Evolutionary conservation across 2,329 filamentous ascomycete species (phyloP), one percentile per base, ranked within the genome.

Genomic region (Fusarium equiseti): DNA sequence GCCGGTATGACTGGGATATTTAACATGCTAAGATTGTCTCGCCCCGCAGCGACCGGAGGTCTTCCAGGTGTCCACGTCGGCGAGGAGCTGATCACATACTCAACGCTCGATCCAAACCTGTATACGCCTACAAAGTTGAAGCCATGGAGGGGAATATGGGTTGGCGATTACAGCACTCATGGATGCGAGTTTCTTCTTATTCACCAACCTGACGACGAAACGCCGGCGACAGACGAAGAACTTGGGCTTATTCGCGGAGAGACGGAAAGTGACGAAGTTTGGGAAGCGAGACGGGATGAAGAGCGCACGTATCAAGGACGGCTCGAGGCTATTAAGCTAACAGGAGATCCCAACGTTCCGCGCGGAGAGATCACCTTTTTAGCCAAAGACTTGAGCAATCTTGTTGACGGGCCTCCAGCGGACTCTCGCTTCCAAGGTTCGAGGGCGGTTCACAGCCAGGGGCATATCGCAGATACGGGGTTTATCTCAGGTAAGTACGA

Each of bases 131-230:
- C 94, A 0, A 78, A 82, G 12, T 85, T 90, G 58, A 95, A 94
- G 77, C 95, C 94, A 0, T 98, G 91, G 84, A 90, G 94, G 68
- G 95, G 95, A 0, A 93, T 99, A 31, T 98, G 93, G 92, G 91
- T 94, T 18, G 95, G 95, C 1, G 95, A 98, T 78, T 98, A 97
- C 76, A 91, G 90, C 27, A 90, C 89, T 0, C 95, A 98, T 74
- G 94, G 95, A 1, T 95, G 92, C 78, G 95, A 98, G 79, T 97
- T 98, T 59, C 77, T 98, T 7, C 83, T 97, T 15, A 83, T 98
- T 48, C 84, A 94, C 72, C 96, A 99, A 76, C 89, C 90, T 0
- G 84, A 87, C 20, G 83, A 85, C 32, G 79, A 58, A 12, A 42
- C 82, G 43, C 74, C 77, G 2, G 75, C 73, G 5, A 78, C 81